Base-by-base conservation (phyloP, 2,329 filamentous ascomycete genomes). In the Sclerotiophoma versabilis region DNA sequence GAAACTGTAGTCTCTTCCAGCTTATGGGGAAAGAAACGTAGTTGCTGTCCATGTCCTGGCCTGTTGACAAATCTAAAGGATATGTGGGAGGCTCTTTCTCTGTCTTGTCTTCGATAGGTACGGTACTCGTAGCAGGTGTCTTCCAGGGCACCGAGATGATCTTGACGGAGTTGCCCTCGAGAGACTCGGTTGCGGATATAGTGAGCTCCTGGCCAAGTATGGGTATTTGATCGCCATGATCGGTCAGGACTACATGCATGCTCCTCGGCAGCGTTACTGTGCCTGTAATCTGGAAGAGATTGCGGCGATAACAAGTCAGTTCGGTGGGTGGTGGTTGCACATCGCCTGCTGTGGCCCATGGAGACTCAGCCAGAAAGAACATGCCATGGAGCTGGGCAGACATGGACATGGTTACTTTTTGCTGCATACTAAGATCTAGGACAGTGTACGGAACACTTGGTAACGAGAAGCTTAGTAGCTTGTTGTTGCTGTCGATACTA, bases 81-180 rank as follows among this genome's bases (percentile, higher is more conserved):
- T 96, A 87, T 1, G 91, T 84, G 0, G 90, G 86, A 5, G 93
- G 93, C 72, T 98, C 93, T 70, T 93, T 92, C 72, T 98, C 93
- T 0, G 81, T 78, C 71, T 87, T 88, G 59, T 87, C 83, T 63
- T 86, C 81, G 26, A 73, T 68, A 80, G 89, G 85, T n/a, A 86
- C 83, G 3, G 87, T 86, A 75, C 88, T 91, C 44, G 90, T 91
- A 23, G 90, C 91, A 1, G 92, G 93, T 2, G 93, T 97, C 80
- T 98, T 98, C 93, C 93, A 98, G 1, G 93, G 93, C 55, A 98
- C 96, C 7, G 95, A 95, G 59, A 98, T 97, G 58, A 98, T 87
- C 66, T 96, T 93, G 36, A 97, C 92, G 0, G 90, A 80, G 65
- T 96, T 93, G 27, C 92, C 91, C 73, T 98, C 93, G 14, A 96